A percentile compares a stretch with the other conserved stretches of the same genome.
phyloP scores from a whole-genome alignment of 129 eudicot species.

The Chrysanthemum lavandulifolium region DNA sequence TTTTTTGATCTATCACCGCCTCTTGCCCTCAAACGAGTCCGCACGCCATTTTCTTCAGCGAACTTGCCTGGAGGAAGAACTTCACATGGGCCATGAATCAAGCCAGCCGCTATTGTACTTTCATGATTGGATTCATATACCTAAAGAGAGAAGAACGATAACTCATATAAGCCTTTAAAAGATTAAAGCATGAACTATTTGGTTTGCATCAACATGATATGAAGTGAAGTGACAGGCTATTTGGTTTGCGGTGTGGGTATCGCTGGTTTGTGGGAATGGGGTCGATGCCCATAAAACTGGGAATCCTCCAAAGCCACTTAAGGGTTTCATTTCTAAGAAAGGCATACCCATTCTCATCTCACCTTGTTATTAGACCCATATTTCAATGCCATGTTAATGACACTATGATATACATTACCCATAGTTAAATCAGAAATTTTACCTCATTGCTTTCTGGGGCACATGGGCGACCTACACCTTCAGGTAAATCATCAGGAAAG shows the following conservation, averaged over 20 bases:
- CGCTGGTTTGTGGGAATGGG: too few relatives aligned
- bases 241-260: too few relatives aligned
- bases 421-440: conserved; percentile 14
- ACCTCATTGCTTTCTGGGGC: conserved; percentile 93
- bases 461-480: conserved; percentile 93
- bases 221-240: too few relatives aligned
- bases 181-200: not conserved
- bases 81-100: conserved; percentile 72
- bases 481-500: conserved; percentile 89
- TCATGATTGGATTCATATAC: conserved; percentile 81
- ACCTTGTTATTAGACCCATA: not conserved
- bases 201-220: too few relatives aligned
- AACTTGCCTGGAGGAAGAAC: conserved; percentile 74
- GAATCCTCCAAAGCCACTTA: too few relatives aligned
- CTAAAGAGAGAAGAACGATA: conserved; percentile 37
- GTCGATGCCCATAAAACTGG: too few relatives aligned
- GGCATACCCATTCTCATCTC: too few relatives aligned
- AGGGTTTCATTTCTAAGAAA: too few relatives aligned
- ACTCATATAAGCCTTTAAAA: not conserved
- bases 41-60: conserved; percentile 52
- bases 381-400: conserved; percentile 8
- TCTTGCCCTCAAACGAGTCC: conserved; percentile 32
- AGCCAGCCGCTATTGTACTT: conserved; percentile 49
- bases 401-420: not conserved
- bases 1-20: conserved; percentile 40